These are phyloP conservation scores for Malus hybrid DNA, from an alignment of 331 rosid species.

Conservation along the genomic window DNA sequence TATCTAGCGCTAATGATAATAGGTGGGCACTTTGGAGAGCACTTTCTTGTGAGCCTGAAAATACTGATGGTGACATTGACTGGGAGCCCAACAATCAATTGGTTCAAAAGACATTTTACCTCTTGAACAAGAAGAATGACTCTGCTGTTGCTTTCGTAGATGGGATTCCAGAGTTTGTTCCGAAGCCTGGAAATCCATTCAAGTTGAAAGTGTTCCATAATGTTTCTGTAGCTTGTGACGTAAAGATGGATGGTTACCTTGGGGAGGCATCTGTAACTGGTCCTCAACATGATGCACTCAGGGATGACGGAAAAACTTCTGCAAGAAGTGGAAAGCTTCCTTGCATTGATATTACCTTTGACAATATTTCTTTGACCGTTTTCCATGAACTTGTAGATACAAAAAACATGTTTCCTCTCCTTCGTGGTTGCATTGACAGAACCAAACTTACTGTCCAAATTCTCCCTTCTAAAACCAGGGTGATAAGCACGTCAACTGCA, in stretches of 20 bases:
- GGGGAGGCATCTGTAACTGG: conserved; percentile 30
- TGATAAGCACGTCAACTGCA: conserved; percentile 56
- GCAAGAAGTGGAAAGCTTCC: conserved; percentile 40
- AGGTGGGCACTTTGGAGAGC: conserved; percentile 59
- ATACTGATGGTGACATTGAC: conserved; percentile 40
- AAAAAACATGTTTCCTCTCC: conserved; percentile 62
- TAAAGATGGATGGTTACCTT: conserved; percentile 26
- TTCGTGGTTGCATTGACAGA: conserved; percentile 43
- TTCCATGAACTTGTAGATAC: conserved; percentile 66
- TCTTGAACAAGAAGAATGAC: conserved; percentile 70
- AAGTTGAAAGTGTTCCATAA: conserved; percentile 72
- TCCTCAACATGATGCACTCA: conserved; percentile 16
- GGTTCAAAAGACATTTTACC: conserved; percentile 49
- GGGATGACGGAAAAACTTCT: conserved; percentile 31
- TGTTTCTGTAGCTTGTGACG: conserved; percentile 30
- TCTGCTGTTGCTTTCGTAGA: conserved; percentile 79
- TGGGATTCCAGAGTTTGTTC: conserved; percentile 74
- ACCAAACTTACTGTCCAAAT: conserved; percentile 53
- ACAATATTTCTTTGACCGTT: conserved; percentile 53
- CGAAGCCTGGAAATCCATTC: conserved; percentile 84
- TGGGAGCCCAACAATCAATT: conserved; percentile 58
- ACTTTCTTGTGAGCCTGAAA: conserved; percentile 39
- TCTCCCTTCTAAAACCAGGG: conserved; percentile 58
- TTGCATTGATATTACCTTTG: conserved; percentile 44
- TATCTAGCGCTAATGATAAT: conserved; percentile 56